Percentiles rank a stretch among this genome's conserved stretches.
Evolutionary conservation across 1,284 basidiomycete genomes (phyloP).

Genomic region (Moesziomyces parantarcticus): DNA sequence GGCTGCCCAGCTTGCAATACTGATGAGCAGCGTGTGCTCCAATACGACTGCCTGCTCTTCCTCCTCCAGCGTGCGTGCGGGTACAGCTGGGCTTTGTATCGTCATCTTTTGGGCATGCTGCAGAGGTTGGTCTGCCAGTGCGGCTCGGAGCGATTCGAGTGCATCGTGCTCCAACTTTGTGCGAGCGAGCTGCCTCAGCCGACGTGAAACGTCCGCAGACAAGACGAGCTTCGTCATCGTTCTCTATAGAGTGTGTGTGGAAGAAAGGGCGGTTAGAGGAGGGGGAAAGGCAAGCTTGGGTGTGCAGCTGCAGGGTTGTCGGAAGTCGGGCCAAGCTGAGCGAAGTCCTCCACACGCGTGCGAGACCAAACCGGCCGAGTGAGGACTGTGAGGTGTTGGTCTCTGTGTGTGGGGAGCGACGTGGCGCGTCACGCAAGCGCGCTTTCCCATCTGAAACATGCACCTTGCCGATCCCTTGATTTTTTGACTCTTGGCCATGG

Average conservation of each 20-base stretch:
- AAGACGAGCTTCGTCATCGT: conserved; percentile 25
- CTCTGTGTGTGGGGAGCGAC: conserved; percentile 5
- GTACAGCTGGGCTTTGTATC: conserved; percentile 25
- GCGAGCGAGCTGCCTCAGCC: conserved; percentile 8
- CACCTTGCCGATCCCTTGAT: conserved; percentile 24
- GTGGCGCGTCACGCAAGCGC: neutral
- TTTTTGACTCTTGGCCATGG: no score
- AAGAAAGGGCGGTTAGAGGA: neutral
- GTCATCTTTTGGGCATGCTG: conserved; percentile 16
- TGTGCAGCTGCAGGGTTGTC: neutral
- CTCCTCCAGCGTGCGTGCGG: neutral
- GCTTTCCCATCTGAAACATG: conserved; percentile 20
- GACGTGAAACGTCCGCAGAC: conserved; percentile 14
- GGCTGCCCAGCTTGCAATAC: conserved; percentile 16
- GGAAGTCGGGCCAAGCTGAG: conserved; percentile 2
- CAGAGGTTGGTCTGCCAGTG: conserved; percentile 16
- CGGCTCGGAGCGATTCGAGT: conserved; percentile 11
- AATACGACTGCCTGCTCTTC: conserved; percentile 6
- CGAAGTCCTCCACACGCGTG: neutral
- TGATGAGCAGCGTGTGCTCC: conserved; percentile 21
- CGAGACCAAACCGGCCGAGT: conserved; percentile 4
- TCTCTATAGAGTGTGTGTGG: neutral
- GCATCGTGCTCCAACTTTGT: conserved; percentile 7
- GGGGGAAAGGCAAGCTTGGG: neutral
- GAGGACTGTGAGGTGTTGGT: conserved; percentile 18